These are phyloP conservation scores for Citrullus amarus DNA, from an alignment of 306 rosid species.

Conservation along the genomic window DNA sequence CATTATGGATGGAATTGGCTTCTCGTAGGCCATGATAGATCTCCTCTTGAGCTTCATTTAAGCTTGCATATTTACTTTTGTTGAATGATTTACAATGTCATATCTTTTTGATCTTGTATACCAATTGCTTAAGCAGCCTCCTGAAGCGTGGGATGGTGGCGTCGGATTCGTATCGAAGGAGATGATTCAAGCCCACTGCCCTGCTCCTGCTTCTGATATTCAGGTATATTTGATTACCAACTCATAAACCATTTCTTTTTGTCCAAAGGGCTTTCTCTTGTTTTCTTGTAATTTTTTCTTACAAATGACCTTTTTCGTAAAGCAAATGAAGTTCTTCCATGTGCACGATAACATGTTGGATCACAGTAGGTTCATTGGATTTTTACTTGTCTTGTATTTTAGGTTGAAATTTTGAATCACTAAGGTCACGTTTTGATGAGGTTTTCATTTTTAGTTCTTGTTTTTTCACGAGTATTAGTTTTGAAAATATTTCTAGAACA, in stretches of 20 bases:
- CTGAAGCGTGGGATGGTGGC: constrained; percentile 87
- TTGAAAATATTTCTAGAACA: too few species aligned
- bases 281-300: background rate
- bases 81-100: background rate
- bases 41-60: background rate
- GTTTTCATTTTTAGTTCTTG: too few species aligned
- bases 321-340: background rate
- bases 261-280: background rate
- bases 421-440: too few species aligned
- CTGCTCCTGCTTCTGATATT: constrained; percentile 62
- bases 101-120: background rate
- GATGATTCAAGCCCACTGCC: constrained; percentile 78
- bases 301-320: background rate
- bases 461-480: too few species aligned
- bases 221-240: constrained; percentile 36
- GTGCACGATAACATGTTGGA: background rate
- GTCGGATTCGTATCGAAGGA: constrained; percentile 82
- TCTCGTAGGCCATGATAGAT: constrained; percentile 3
- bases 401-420: background rate
- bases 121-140: constrained; percentile 48
- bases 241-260: constrained; percentile 12
- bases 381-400: background rate
- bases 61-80: background rate
- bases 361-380: background rate
- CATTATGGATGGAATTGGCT: background rate